A percentile compares a stretch with the other conserved stretches of the same genome.
Evolutionary conservation across 1,284 basidiomycete genomes (phyloP).

Genomic region (Anthracocystis walkeri): DNA sequence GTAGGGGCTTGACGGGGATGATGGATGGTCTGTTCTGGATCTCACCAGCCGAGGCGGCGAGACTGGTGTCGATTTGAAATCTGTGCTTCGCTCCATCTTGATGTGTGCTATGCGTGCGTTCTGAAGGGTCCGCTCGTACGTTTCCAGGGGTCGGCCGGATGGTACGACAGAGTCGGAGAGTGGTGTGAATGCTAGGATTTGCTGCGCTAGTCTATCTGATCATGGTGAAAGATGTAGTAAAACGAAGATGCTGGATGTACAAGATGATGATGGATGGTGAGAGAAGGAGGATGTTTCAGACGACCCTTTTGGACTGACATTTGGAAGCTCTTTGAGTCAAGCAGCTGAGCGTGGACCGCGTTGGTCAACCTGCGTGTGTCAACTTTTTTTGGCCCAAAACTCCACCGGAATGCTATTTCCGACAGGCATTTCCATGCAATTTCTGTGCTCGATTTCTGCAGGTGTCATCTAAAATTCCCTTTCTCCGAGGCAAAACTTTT

Average conservation of each 20-base stretch:
- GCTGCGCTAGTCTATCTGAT: constrained; percentile 1
- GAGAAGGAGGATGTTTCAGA: too few relatives aligned
- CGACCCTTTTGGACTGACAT: too few relatives aligned
- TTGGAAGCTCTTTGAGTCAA: too few relatives aligned
- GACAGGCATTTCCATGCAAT: too few relatives aligned
- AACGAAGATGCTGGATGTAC: background rate
- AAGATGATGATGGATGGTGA: background rate
- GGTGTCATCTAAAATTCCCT: too few relatives aligned
- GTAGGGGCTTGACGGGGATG: constrained; percentile 1
- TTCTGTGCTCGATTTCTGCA: too few relatives aligned
- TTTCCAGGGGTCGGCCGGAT: background rate
- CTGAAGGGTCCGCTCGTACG: background rate
- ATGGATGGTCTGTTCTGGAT: constrained; percentile 22
- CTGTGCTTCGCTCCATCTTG: background rate
- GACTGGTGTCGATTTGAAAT: constrained; percentile 7
- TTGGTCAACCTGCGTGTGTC: too few relatives aligned
- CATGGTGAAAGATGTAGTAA: background rate
- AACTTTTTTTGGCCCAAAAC: too few relatives aligned
- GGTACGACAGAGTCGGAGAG: background rate
- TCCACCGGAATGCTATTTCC: too few relatives aligned
- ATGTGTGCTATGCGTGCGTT: background rate
- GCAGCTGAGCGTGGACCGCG: too few relatives aligned
- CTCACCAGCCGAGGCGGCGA: constrained; percentile 35
- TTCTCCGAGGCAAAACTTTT: too few relatives aligned
- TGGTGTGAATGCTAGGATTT: background rate